A percentile compares a stretch with the other conserved stretches of the same genome.
Evolutionary conservation across 176 grass and related monocot species (phyloP).

Genomic region (Leersia perrieri): DNA sequence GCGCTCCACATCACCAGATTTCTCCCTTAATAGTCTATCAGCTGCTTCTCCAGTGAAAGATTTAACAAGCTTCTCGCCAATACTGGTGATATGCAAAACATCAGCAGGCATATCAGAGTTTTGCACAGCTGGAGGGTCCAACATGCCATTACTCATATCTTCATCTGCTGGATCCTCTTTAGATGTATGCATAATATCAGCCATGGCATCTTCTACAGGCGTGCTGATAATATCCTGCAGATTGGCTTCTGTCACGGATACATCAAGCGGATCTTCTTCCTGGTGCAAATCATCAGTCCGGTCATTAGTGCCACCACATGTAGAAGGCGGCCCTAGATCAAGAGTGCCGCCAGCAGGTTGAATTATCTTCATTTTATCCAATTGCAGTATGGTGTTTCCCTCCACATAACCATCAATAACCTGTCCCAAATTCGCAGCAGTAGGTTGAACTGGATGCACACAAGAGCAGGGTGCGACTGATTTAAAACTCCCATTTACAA

Average conservation of each 20-base stretch:
- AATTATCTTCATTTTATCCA: conserved; percentile 45
- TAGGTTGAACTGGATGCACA: conserved; percentile 16
- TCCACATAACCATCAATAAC: conserved; percentile 16
- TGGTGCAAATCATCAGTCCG: conserved; percentile 20
- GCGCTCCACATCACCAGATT: not conserved
- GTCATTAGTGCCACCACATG: conserved; percentile 1
- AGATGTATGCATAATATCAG: conserved; percentile 31
- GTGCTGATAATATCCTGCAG: conserved; percentile 28
- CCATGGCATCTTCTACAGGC: conserved; percentile 25
- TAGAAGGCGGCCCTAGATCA: not conserved
- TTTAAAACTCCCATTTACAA: not conserved
- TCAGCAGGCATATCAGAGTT: conserved; percentile 14
- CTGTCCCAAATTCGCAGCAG: conserved; percentile 14
- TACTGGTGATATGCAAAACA: not conserved
- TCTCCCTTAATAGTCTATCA: not conserved
- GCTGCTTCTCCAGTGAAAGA: conserved; percentile 13
- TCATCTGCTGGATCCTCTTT: conserved; percentile 9
- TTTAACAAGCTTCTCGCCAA: conserved; percentile 12
- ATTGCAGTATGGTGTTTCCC: conserved; percentile 42
- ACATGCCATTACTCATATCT: conserved; percentile 19
- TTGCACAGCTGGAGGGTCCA: not conserved
- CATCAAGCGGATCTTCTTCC: conserved; percentile 27
- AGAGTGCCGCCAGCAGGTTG: not conserved
- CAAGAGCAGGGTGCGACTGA: not conserved
- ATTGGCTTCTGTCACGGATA: conserved; percentile 27